Evolutionary conservation across 1,284 basidiomycete species (phyloP).

Genomic region (Pterulicium gracile): DNA sequence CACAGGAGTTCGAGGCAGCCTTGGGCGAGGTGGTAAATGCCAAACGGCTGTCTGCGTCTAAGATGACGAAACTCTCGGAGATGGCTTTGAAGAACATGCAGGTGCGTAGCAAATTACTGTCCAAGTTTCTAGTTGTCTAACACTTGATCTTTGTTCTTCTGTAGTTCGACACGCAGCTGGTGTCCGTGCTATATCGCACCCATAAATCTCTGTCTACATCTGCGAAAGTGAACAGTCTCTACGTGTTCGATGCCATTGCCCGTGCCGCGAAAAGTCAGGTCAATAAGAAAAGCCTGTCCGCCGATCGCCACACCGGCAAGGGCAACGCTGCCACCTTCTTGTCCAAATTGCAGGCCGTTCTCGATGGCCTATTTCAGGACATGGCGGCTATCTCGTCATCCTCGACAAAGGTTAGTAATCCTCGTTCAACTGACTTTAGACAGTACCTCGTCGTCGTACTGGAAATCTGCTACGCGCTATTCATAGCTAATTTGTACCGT

Average conservation of each 20-base stretch:
- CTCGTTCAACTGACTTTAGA: conserved; percentile 6
- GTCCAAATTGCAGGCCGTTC: conserved; percentile 74
- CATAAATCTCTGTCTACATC: conserved; percentile 64
- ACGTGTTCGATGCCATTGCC: conserved; percentile 83
- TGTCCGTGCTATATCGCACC: conserved; percentile 75
- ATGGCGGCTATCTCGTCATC: conserved; percentile 50
- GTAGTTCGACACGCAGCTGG: conserved; percentile 75
- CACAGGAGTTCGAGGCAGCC: conserved; percentile 66
- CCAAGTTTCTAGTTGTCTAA: conserved; percentile 1
- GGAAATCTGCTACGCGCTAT: neutral
- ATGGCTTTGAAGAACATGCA: conserved; percentile 64
- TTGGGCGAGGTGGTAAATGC: conserved; percentile 71
- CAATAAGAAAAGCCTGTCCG: conserved; percentile 51
- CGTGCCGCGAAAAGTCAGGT: conserved; percentile 66
- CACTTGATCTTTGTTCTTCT: conserved; percentile 5
- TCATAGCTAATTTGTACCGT: conserved; percentile 5
- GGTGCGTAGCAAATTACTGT: conserved; percentile 30
- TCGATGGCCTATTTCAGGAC: conserved; percentile 77
- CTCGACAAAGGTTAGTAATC: conserved; percentile 75
- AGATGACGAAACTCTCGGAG: conserved; percentile 67
- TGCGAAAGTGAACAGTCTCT: conserved; percentile 75
- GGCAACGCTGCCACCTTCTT: conserved; percentile 78
- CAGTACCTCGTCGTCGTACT: neutral
- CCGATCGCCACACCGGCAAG: conserved; percentile 40
- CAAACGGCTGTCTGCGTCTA: conserved; percentile 76